phyloP scores from a whole-genome alignment of 2,329 filamentous ascomycete genomes.

The Acrocalymma vagum region DNA sequence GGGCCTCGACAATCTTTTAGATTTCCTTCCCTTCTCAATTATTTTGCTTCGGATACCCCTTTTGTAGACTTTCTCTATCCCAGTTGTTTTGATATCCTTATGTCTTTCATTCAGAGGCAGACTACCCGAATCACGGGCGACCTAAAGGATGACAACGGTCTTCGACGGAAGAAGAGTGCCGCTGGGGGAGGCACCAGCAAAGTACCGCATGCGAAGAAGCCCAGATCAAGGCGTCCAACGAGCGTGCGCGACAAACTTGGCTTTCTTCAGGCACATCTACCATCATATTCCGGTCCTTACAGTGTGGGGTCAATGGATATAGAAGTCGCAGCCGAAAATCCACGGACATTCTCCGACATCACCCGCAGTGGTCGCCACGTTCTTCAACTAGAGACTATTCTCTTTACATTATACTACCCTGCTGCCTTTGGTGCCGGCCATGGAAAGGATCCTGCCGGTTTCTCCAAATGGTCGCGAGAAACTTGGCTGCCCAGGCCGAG shows the following conservation, averaged over 20 bases:
- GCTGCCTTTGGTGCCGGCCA: constrained; percentile 55
- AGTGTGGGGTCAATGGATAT: constrained; percentile 60
- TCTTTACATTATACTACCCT: constrained; percentile 73
- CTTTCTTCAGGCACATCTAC: constrained; percentile 55
- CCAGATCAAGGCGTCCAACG: constrained; percentile 57
- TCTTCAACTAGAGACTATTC: constrained; percentile 65
- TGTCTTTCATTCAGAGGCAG: constrained; percentile 37
- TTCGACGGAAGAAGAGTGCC: constrained; percentile 26
- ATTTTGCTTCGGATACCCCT: too few relatives aligned
- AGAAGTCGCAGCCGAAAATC: constrained; percentile 60
- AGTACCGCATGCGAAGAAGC: constrained; percentile 55
- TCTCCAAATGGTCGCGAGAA: constrained; percentile 60
- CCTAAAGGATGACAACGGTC: constrained; percentile 19
- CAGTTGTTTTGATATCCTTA: too few relatives aligned
- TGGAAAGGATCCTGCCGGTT: constrained; percentile 49
- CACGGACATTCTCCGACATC: constrained; percentile 60
- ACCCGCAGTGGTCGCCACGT: constrained; percentile 57
- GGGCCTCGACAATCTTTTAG: too few relatives aligned
- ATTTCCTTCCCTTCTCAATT: too few relatives aligned
- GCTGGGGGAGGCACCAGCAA: constrained; percentile 28
- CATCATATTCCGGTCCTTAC: constrained; percentile 63
- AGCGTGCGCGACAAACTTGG: constrained; percentile 58
- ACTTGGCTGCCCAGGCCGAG: constrained; percentile 71
- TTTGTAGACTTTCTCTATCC: too few relatives aligned
- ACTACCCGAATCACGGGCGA: constrained; percentile 38